A percentile compares a stretch with the other conserved stretches of the same genome.
Conservation (phyloP, 495 filamentous ascomycete genomes). For the Clohesyomyces aquaticus region DNA sequence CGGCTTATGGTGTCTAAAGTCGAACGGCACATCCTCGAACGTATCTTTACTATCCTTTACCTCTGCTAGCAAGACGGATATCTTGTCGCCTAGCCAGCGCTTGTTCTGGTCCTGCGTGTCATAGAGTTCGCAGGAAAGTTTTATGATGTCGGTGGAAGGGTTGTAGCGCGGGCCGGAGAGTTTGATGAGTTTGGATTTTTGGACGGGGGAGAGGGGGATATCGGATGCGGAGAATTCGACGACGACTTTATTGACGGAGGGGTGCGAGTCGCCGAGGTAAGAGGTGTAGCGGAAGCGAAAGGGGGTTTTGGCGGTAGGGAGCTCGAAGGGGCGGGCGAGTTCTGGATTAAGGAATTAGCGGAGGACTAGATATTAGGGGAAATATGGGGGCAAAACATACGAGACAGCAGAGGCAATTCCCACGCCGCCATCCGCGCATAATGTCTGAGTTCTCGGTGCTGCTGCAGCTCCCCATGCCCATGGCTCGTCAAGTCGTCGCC, state of each 20-base stretch:
- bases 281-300: constrained; percentile 97
- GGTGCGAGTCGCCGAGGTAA: constrained; percentile 93
- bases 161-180: constrained; percentile 88
- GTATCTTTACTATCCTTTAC: constrained; percentile 74
- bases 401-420: constrained; percentile 91
- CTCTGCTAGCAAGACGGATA: constrained; percentile 72
- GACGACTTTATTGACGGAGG: constrained; percentile 89
- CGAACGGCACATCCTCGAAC: constrained; percentile 87
- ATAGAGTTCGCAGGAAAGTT: constrained; percentile 90
- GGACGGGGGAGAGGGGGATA: constrained; percentile 64
- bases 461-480: constrained; percentile 84
- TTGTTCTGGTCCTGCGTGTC: constrained; percentile 92
- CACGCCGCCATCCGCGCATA: constrained; percentile 87
- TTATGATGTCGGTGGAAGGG: constrained; percentile 77
- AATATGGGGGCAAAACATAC: constrained; percentile 57
- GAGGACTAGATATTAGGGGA: neutral
- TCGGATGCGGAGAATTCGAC: constrained; percentile 80
- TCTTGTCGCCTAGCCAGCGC: constrained; percentile 79
- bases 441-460: constrained; percentile 85
- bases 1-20: constrained; percentile 81
- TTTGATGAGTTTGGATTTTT: constrained; percentile 83
- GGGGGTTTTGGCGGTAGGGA: constrained; percentile 64
- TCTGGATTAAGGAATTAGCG: constrained; percentile 53
- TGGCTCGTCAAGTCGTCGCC: constrained; percentile 81
- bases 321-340: constrained; percentile 77